Evolutionary conservation across 192 early-diverging fungal genomes (phyloP).

Genomic region (Coemansia sp.): DNA sequence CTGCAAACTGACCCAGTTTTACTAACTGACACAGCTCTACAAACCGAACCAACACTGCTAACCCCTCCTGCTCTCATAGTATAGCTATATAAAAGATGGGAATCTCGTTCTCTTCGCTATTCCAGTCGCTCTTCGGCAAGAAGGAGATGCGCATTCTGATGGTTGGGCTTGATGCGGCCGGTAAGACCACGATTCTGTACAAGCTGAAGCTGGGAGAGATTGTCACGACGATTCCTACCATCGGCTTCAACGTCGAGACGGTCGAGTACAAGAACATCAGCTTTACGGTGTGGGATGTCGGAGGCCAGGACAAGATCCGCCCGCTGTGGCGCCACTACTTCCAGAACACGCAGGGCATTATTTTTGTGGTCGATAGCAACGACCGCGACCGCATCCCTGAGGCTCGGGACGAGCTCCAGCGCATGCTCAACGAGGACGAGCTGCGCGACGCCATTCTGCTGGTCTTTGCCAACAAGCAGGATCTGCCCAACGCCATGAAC

Average conservation of each 20-base stretch:
- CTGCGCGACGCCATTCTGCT: constrained; percentile 82
- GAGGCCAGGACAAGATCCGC: constrained; percentile 83
- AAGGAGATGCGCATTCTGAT: constrained; percentile 97
- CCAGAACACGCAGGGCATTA: constrained; percentile 96
- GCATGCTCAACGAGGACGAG: constrained; percentile 96
- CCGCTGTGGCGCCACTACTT: constrained; percentile 99
- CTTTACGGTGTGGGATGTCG: constrained; percentile 98
- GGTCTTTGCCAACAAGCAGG: constrained; percentile 98
- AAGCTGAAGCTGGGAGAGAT: constrained; percentile 94
- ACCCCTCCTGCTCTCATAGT: not conserved
- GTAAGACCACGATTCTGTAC: constrained; percentile 97
- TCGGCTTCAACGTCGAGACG: constrained; percentile 88
- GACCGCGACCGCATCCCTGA: constrained; percentile 87
- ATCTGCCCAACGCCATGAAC: constrained; percentile 91
- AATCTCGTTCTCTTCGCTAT: constrained; percentile 74
- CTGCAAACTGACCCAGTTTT: not conserved
- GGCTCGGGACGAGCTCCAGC: constrained; percentile 82
- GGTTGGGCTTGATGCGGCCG: constrained; percentile 92
- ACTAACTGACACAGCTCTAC: not conserved
- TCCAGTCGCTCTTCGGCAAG: constrained; percentile 79
- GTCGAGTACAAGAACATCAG: constrained; percentile 96
- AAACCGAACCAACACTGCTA: not conserved
- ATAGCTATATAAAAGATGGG: constrained; percentile 68
- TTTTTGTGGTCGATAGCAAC: constrained; percentile 94
- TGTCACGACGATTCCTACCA: constrained; percentile 94